Conservation (phyloP, 164 flowering plant species). For the Stephania yunnanensis region DNA sequence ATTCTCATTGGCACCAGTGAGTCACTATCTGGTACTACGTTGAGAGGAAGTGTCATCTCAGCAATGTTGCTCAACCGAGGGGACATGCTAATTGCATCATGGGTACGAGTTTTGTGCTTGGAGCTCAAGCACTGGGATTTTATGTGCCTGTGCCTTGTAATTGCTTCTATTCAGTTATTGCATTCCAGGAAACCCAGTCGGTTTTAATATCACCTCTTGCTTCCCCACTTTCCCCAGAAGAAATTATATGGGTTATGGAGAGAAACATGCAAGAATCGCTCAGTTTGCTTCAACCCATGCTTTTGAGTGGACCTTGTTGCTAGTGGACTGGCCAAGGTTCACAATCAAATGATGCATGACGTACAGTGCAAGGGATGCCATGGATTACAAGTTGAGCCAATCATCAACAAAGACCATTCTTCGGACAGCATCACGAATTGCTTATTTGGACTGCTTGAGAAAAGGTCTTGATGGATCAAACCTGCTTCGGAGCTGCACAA, state of each 20-base stretch:
- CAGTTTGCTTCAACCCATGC: not conserved
- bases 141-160: not conserved
- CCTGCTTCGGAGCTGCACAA: conserved; percentile 6
- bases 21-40: not conserved
- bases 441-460: not conserved
- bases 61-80: not conserved
- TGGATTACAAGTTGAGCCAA: not conserved
- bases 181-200: not conserved
- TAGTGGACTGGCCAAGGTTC: not conserved
- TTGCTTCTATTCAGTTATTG: not conserved
- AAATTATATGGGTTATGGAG: not conserved
- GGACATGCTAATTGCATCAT: not conserved
- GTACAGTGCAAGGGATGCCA: not conserved
- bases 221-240: not conserved
- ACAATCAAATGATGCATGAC: not conserved
- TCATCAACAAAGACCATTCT: not conserved
- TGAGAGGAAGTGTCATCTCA: not conserved
- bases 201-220: not conserved
- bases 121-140: not conserved
- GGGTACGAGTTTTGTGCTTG: not conserved
- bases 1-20: not conserved
- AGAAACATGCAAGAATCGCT: not conserved
- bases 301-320: not conserved
- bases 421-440: not conserved
- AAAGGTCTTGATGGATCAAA: not conserved